A percentile compares a stretch with the other conserved stretches of the same genome.
phyloP scores from a whole-genome alignment of 2,329 filamentous ascomycete species.

The Chalara sp. region DNA sequence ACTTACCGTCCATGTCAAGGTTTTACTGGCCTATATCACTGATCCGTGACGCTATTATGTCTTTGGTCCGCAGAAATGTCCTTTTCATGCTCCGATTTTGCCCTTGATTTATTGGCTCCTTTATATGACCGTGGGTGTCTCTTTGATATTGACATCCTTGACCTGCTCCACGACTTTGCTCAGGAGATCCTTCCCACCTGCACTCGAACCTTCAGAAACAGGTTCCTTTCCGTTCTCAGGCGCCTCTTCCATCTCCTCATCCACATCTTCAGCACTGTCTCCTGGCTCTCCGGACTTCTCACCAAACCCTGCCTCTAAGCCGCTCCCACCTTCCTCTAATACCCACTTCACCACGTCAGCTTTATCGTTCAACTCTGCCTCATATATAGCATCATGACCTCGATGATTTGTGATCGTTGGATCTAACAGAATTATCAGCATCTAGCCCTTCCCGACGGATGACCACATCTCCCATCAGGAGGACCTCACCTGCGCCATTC shows the following conservation, averaged over 20 bases:
- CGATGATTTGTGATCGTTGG: slow-evolving; percentile 74
- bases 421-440: slow-evolving; percentile 31
- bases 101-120: too few species aligned
- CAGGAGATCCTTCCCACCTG: neutral
- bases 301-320: slow-evolving; percentile 28
- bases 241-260: neutral
- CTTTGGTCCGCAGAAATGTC: too few species aligned
- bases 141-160: neutral
- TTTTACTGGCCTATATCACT: too few species aligned
- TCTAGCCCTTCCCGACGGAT: too few species aligned
- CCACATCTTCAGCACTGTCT: slow-evolving; percentile 8
- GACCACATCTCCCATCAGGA: too few species aligned
- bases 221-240: neutral
- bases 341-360: slow-evolving; percentile 53
- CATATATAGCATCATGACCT: slow-evolving; percentile 73
- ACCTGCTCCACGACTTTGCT: neutral
- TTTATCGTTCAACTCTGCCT: slow-evolving; percentile 66
- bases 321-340: slow-evolving; percentile 31
- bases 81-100: too few species aligned
- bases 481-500: slow-evolving; percentile 48
- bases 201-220: too few species aligned
- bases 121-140: neutral
- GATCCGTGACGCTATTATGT: too few species aligned
- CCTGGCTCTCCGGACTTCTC: slow-evolving; percentile 16
- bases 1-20: too few species aligned